These are phyloP conservation scores for Cucurbitaria berberidis DNA, from an alignment of 2,329 filamentous ascomycete genomes.

Conservation along the genomic window DNA sequence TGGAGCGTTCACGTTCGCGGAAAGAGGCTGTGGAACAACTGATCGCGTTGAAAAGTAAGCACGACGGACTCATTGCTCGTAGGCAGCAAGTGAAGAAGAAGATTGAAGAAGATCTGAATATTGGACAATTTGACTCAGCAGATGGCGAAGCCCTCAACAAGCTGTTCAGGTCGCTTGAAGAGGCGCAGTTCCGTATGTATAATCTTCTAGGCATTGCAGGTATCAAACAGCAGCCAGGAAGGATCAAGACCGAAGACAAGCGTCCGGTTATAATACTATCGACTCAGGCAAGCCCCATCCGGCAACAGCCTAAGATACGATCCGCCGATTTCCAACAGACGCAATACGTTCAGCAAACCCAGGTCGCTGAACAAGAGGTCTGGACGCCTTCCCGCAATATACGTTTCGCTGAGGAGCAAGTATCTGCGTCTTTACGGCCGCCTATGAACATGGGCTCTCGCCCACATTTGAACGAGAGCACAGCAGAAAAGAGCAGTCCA, in stretches of 20 bases:
- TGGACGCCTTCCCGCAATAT: constrained; percentile 38
- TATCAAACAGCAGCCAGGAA: constrained; percentile 26
- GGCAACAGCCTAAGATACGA: constrained; percentile 14
- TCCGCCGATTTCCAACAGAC: constrained; percentile 38
- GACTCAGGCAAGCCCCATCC: constrained; percentile 36
- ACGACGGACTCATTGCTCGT: constrained; percentile 25
- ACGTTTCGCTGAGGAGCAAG: constrained; percentile 30
- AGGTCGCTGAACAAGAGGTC: constrained; percentile 31
- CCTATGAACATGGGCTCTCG: constrained; percentile 10
- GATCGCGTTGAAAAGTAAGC: constrained; percentile 22
- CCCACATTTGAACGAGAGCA: neutral
- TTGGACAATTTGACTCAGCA: constrained; percentile 31
- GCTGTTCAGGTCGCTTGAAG: constrained; percentile 33
- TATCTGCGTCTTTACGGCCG: constrained; percentile 20
- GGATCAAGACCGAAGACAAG: constrained; percentile 12
- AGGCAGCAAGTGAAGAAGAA: constrained; percentile 33
- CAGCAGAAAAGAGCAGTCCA: neutral
- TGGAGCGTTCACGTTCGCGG: constrained; percentile 30
- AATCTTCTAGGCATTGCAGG: constrained; percentile 33
- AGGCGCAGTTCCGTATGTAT: constrained; percentile 38
- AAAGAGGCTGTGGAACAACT: constrained; percentile 43
- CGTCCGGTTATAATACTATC: constrained; percentile 37
- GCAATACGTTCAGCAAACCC: constrained; percentile 43
- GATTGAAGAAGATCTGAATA: constrained; percentile 39
- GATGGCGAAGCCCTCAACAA: constrained; percentile 36